A percentile compares a stretch with the other conserved stretches of the same genome.
These are phyloP conservation scores for Fraxinus quadrangulata DNA, from an alignment of 257 asterid species.

Conservation along the genomic window DNA sequence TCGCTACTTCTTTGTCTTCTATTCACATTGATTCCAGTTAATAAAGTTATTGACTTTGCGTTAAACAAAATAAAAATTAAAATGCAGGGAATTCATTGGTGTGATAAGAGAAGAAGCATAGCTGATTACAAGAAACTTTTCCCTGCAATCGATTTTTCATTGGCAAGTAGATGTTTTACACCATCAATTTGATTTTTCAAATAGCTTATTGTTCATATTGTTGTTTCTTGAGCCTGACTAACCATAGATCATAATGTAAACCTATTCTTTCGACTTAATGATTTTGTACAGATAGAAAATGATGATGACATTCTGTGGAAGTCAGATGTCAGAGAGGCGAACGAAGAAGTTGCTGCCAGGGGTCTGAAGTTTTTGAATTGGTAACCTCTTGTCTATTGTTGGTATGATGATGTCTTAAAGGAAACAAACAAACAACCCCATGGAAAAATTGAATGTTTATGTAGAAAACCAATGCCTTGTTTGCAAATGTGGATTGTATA, in stretches of 20 bases:
- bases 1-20: background rate
- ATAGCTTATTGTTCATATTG: background rate
- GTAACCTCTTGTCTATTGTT: conserved; percentile 35
- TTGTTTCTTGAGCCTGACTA: conserved; percentile 16
- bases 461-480: background rate
- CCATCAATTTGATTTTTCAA: conserved; percentile 10
- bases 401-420: background rate
- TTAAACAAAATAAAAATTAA: background rate
- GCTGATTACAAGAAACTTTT: conserved; percentile 69
- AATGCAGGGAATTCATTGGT: conserved; percentile 94
- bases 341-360: conserved; percentile 73
- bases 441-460: background rate
- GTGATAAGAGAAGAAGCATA: conserved; percentile 87
- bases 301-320: conserved; percentile 78
- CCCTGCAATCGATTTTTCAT: conserved; percentile 93
- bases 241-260: background rate
- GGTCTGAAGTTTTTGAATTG: conserved; percentile 78
- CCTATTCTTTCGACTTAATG: conserved; percentile 21
- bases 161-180: conserved; percentile 52
- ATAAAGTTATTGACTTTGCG: background rate
- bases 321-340: conserved; percentile 63
- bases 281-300: conserved; percentile 65
- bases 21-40: background rate
- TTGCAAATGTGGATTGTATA: background rate
- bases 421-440: background rate